Conservation (phyloP, 192 early-diverging fungal genomes). For the Coemansia sp. region DNA sequence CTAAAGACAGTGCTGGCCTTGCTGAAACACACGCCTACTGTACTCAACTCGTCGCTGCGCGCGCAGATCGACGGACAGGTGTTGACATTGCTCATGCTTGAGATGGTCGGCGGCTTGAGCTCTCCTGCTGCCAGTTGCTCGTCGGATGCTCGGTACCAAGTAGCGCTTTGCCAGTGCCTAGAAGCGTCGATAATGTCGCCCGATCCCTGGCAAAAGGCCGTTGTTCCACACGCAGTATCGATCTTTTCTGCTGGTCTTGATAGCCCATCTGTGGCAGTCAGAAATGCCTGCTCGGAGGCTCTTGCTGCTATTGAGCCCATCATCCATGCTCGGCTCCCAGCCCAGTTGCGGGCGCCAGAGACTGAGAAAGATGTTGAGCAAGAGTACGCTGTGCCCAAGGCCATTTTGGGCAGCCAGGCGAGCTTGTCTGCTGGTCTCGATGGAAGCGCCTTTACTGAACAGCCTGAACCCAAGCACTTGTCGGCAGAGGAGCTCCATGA, state of each 20-base stretch:
- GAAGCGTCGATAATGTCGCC: constrained; percentile 51
- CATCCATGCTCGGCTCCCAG: constrained; percentile 46
- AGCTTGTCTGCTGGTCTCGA: constrained; percentile 26
- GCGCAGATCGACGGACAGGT: constrained; percentile 39
- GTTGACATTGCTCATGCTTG: constrained; percentile 40
- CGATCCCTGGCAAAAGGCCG: constrained; percentile 48
- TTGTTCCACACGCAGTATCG: constrained; percentile 46
- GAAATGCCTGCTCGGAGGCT: constrained; percentile 19
- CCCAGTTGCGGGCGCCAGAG: constrained; percentile 49
- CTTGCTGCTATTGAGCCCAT: constrained; percentile 39
- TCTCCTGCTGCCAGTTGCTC: constrained; percentile 33
- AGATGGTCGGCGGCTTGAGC: constrained; percentile 30
- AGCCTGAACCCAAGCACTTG: neutral
- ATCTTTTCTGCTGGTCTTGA: constrained; percentile 37
- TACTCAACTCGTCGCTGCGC: constrained; percentile 29
- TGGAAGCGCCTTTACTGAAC: constrained; percentile 9
- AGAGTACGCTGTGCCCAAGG: constrained; percentile 14
- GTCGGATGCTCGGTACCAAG: constrained; percentile 24
- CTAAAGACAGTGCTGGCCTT: constrained; percentile 23
- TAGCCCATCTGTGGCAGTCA: constrained; percentile 26
- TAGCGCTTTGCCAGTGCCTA: constrained; percentile 32
- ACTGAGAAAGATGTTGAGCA: constrained; percentile 26
- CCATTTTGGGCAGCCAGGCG: constrained; percentile 14
- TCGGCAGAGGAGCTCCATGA: neutral
- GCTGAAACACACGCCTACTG: constrained; percentile 34